These are phyloP conservation scores for Aureobasidium zeae DNA, from an alignment of 2,329 filamentous ascomycete species.

Conservation along the genomic window DNA sequence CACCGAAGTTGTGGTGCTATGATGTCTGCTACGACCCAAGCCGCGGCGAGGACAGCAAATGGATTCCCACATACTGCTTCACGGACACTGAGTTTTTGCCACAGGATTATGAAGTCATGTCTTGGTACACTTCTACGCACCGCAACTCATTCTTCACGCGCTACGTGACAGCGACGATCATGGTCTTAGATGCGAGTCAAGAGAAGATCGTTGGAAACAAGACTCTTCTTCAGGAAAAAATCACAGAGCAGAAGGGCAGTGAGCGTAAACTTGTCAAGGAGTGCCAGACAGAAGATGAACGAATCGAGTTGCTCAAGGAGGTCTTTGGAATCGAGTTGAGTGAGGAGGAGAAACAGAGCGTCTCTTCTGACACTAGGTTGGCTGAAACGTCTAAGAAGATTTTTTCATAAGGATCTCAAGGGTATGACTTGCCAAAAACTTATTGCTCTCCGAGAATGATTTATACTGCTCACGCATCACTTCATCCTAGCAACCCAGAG, in stretches of 20 bases:
- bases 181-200: constrained; percentile 27
- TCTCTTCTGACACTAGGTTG: constrained; percentile 18
- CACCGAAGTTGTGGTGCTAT: constrained; percentile 46
- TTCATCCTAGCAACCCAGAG: too few relatives aligned
- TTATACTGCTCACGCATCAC: too few relatives aligned
- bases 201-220: constrained; percentile 30
- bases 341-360: constrained; percentile 30
- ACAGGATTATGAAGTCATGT: constrained; percentile 50
- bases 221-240: constrained; percentile 34
- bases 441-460: too few relatives aligned
- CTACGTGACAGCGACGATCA: constrained; percentile 30
- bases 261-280: constrained; percentile 34
- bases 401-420: too few relatives aligned
- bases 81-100: constrained; percentile 46
- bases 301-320: constrained; percentile 34
- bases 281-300: constrained; percentile 35
- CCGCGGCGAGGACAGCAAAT: constrained; percentile 28
- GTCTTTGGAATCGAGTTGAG: constrained; percentile 37
- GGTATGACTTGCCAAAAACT: too few relatives aligned
- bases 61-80: constrained; percentile 38
- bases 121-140: constrained; percentile 42
- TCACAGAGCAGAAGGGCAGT: constrained; percentile 39
- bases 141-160: constrained; percentile 29
- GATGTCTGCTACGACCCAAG: constrained; percentile 43
- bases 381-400: too few relatives aligned